Base-by-base conservation (phyloP, 2,329 filamentous ascomycete species). In the Pseudocercospora fuligena region DNA sequence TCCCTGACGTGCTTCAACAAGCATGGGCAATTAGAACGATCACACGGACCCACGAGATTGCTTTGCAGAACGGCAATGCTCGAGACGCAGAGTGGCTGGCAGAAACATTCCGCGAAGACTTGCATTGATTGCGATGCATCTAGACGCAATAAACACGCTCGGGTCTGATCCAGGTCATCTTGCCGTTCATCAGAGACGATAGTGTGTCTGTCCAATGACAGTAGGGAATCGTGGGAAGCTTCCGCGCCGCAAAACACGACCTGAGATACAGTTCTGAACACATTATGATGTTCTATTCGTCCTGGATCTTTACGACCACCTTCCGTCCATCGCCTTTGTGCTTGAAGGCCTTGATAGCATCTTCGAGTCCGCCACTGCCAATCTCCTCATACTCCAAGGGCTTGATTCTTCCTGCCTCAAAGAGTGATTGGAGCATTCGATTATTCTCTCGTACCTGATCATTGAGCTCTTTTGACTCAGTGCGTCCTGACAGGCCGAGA, bases 251-350 rank as follows among this genome's bases (percentile, higher is more conserved):
- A 8, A 14, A 14, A n/a, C 14, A 16, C n/a, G 36, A 40, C 36
- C 36, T 40, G 14, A 16, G 36, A 40, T 40, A 40, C 16, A 40
- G 6, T 14, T n/a, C 3, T n/a, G 36, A 40, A 40, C 14, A 40
- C 14, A 2, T 12, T 14, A 3, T 5, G 33, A 36, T 12, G 7
- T 23, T 8, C 27, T 49, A 58, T 36, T 63, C 61, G 5, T 63
- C 53, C 53, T 63, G 61, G 36, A 58, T 58, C 36, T 58, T 63
- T 5, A 63, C 61, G 12, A 63, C 46, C 16, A 63, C 54, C 61
- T 63, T 63, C 19, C 51, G 53, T 6, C 61, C 61, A 40, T 58
- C 33, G 11, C 51, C 61, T 27, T 58, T 63, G 51, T 57, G 53
- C 53, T 49, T 63, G 51, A 56, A 58, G 8, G 51, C 61, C 21